Evolutionary conservation across 805 yeast species (phyloP), one percentile per base, ranked within the genome.

Genomic region (Lipomyces starkeyi): DNA sequence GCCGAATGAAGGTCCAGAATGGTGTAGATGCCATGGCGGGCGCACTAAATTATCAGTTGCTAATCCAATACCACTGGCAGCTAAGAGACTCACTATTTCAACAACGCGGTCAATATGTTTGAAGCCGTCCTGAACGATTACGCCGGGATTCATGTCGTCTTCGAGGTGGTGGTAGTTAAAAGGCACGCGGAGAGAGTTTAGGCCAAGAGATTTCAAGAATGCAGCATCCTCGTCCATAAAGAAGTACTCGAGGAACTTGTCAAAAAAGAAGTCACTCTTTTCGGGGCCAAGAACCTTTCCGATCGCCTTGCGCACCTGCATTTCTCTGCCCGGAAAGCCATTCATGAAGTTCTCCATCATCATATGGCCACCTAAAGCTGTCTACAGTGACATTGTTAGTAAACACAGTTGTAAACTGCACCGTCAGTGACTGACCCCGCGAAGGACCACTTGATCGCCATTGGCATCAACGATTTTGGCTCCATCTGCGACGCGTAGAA

Each of bases 301-400:
- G 64, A 84, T 66, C 0, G 82, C 83, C 58, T 76, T 70, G 73
- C 83, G 83, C 71, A 83, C 85, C 71, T 84, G 86, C 25, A 84
- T 80, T 72, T 84, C 87, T 71, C 82, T 85, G 2, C 87, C 87
- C 11, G 86, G 85, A 69, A 81, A 84, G 3, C 87, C 87, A 34
- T 86, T 84, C 71, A 84, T 84, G 80, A 84, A 84, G 75, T 84
- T 84, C 75, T 84, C 87, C 86, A 84, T 84, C 74, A 84, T 84
- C 68, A 65, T 58, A 27, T 37, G 59, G 57, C 74, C 75, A 58
- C 86, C 86, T 37, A 78, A 79, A 62, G 85, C 86, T 34, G n/a
- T n/a, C n/a, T n/a, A n/a, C n/a, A n/a, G n/a, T 34, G 49, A 84
- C 27, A 35, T 55, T 5, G 55, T 59, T 27, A 47, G 58, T 32